A percentile compares a stretch with the other conserved stretches of the same genome.
These are phyloP conservation scores for Galerina marginata DNA, from an alignment of 768 basidiomycete genomes.

Conservation along the genomic window DNA sequence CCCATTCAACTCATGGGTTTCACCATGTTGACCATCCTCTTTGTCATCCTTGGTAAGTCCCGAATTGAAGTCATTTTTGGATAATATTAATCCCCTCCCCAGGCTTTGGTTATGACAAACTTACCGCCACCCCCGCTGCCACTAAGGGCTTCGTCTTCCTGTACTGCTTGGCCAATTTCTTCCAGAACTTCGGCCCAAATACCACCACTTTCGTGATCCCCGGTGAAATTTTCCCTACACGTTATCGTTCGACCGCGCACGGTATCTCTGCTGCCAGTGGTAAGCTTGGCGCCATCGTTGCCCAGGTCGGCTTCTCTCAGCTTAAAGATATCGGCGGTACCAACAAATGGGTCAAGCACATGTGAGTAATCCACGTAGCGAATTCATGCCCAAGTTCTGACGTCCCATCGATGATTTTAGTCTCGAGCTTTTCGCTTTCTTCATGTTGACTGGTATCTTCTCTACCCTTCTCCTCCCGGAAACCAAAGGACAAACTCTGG, in stretches of 20 bases:
- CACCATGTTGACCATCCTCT: slow-evolving; percentile 64
- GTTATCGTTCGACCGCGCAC: slow-evolving; percentile 85
- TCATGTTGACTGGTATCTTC: slow-evolving; percentile 86
- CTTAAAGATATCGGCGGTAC: slow-evolving; percentile 73
- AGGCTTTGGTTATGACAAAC: slow-evolving; percentile 73
- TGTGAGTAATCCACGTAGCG: slow-evolving; percentile 49
- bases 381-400: neutral
- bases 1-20: slow-evolving; percentile 86
- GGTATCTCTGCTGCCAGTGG: slow-evolving; percentile 86
- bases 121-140: slow-evolving; percentile 45
- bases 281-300: slow-evolving; percentile 83
- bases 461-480: slow-evolving; percentile 84
- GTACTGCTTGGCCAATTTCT: slow-evolving; percentile 88
- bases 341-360: slow-evolving; percentile 66
- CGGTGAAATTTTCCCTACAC: slow-evolving; percentile 86
- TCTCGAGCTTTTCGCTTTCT: slow-evolving; percentile 81
- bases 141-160: slow-evolving; percentile 77
- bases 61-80: neutral
- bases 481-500: slow-evolving; percentile 69
- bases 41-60: slow-evolving; percentile 69
- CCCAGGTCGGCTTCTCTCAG: slow-evolving; percentile 77
- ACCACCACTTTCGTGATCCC: slow-evolving; percentile 82
- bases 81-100: neutral
- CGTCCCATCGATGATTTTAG: slow-evolving; percentile 34
- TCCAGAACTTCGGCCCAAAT: slow-evolving; percentile 90